Conservation (phyloP, 1,139 yeast species). For the Kazachstania sp. region DNA sequence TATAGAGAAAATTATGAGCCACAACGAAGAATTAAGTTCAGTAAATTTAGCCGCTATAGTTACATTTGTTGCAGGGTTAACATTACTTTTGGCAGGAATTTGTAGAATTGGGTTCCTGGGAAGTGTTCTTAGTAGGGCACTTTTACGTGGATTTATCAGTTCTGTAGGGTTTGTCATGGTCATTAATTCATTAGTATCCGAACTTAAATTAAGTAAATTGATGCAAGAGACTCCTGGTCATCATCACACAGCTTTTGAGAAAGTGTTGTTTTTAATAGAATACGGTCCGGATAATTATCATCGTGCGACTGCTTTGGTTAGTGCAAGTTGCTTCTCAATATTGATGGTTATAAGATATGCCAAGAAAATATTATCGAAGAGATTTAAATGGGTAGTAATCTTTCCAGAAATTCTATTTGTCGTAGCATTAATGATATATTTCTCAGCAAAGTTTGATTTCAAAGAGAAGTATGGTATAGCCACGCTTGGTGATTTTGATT, state of each 20-base stretch:
- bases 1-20: constrained; percentile 56
- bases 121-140: constrained; percentile 72
- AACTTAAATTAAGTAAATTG: constrained; percentile 50
- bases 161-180: constrained; percentile 93
- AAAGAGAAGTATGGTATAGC: constrained; percentile 47
- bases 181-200: constrained; percentile 64
- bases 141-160: constrained; percentile 80
- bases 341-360: constrained; percentile 37
- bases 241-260: constrained; percentile 70
- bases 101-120: constrained; percentile 83
- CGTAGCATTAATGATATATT: constrained; percentile 52
- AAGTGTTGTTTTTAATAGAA: constrained; percentile 47
- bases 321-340: constrained; percentile 40
- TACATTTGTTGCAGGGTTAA: constrained; percentile 69
- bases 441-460: constrained; percentile 50
- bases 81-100: constrained; percentile 68
- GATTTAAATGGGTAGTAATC: constrained; percentile 32
- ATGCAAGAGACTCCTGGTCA: constrained; percentile 42
- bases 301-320: constrained; percentile 45
- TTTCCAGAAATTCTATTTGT: constrained; percentile 81
- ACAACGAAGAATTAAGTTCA: constrained; percentile 43
- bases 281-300: constrained; percentile 38
- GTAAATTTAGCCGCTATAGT: constrained; percentile 64
- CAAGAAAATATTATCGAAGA: constrained; percentile 36
- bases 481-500: constrained; percentile 59